A percentile compares a stretch with the other conserved stretches of the same genome.
Evolutionary conservation across 805 yeast species (phyloP).

Genomic region (Wickerhamomyces queroliae): DNA sequence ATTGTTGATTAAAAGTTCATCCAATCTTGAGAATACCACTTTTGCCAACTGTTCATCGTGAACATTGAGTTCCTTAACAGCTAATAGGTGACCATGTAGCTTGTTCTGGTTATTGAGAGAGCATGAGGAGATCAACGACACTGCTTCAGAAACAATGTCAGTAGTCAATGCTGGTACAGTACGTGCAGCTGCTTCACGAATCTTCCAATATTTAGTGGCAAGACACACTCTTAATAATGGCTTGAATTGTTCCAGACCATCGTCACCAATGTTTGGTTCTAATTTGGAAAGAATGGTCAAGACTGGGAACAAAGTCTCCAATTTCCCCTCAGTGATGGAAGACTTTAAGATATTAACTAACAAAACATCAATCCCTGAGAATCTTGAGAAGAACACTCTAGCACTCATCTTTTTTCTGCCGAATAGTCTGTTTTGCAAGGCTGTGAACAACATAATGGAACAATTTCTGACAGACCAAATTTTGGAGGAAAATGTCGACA

Average conservation of each 20-base stretch:
- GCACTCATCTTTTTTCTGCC: slow-evolving; percentile 56
- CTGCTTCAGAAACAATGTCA: slow-evolving; percentile 24
- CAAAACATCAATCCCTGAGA: slow-evolving; percentile 42
- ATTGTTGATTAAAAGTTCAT: slow-evolving; percentile 15
- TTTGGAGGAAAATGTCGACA: slow-evolving; percentile 55
- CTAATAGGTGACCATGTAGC: slow-evolving; percentile 56
- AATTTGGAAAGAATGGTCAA: slow-evolving; percentile 66
- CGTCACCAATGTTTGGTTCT: slow-evolving; percentile 51
- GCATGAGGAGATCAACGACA: slow-evolving; percentile 18
- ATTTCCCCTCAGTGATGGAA: slow-evolving; percentile 26
- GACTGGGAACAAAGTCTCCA: slow-evolving; percentile 70
- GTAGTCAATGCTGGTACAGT: slow-evolving; percentile 50
- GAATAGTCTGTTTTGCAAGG: slow-evolving; percentile 75
- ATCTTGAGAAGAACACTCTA: slow-evolving; percentile 65
- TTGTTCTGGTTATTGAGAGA: slow-evolving; percentile 32
- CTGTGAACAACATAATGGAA: slow-evolving; percentile 87
- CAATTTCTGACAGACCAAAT: slow-evolving; percentile 90
- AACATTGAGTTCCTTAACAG: slow-evolving; percentile 32
- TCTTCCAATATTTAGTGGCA: slow-evolving; percentile 62
- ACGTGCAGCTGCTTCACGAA: slow-evolving; percentile 82
- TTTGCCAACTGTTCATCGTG: slow-evolving; percentile 5
- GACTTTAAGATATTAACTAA: slow-evolving; percentile 38
- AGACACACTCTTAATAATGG: slow-evolving; percentile 43
- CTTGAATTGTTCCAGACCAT: slow-evolving; percentile 47
- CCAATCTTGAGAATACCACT: slow-evolving; percentile 4